Conservation (phyloP, 1,139 yeast species). For the Candida sanyaensis region DNA sequence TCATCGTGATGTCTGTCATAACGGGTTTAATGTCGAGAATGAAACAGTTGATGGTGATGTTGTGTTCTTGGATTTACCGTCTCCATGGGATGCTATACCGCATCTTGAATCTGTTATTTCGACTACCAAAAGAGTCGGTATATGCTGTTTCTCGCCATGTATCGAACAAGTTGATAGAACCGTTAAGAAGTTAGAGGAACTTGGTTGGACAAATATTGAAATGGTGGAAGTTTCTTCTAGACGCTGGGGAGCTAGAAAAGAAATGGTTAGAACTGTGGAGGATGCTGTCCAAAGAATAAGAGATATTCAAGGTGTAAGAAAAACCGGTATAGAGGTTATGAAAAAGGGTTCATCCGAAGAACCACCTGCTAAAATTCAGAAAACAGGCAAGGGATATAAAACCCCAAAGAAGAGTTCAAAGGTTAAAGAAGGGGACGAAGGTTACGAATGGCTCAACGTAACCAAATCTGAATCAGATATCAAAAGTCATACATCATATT, state of each 20-base stretch:
- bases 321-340: constrained; percentile 67
- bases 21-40: constrained; percentile 66
- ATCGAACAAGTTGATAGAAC: constrained; percentile 95
- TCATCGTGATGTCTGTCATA: constrained; percentile 89
- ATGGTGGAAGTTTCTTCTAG: constrained; percentile 90
- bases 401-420: constrained; percentile 89
- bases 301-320: constrained; percentile 77
- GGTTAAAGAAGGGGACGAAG: constrained; percentile 82
- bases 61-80: constrained; percentile 88
- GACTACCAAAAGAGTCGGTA: constrained; percentile 53
- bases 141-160: constrained; percentile 97
- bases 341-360: constrained; percentile 31
- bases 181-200: constrained; percentile 65
- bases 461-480: constrained; percentile 82
- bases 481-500: constrained; percentile 90
- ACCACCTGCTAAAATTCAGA: constrained; percentile 24
- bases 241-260: constrained; percentile 89
- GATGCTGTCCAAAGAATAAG: constrained; percentile 81
- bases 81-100: constrained; percentile 96
- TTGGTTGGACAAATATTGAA: constrained; percentile 89
- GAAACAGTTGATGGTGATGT: constrained; percentile 58
- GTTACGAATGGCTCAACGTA: constrained; percentile 78
- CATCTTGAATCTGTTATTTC: constrained; percentile 65
- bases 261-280: constrained; percentile 77
- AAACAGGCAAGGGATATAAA: constrained; percentile 63